A percentile compares a stretch with the other conserved stretches of the same genome.
These are phyloP conservation scores for Penicillium sp. DNA, from an alignment of 2,329 filamentous ascomycete genomes.

Conservation along the genomic window DNA sequence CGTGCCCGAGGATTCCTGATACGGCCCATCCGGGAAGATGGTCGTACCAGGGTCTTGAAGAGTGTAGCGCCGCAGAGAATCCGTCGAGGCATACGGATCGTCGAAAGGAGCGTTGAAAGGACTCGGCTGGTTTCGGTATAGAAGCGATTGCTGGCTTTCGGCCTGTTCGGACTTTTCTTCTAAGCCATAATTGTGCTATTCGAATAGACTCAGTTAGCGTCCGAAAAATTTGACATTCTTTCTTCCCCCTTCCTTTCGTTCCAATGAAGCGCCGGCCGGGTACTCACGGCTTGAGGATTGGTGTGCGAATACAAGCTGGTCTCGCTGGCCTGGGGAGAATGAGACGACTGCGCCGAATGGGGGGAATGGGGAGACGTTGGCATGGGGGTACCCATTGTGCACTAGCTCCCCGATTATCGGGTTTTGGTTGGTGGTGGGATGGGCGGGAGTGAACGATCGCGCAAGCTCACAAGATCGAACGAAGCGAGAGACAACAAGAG, in stretches of 20 bases:
- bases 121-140: constrained; percentile 38
- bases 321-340: constrained; percentile 21
- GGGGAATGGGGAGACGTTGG: constrained; percentile 22
- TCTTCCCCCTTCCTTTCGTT: background rate
- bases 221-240: background rate
- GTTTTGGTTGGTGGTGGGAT: background rate
- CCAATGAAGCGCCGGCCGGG: background rate
- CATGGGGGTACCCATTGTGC: constrained; percentile 18
- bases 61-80: constrained; percentile 32
- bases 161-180: constrained; percentile 22
- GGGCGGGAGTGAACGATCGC: background rate
- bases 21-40: constrained; percentile 52
- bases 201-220: background rate
- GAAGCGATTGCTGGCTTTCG: constrained; percentile 26
- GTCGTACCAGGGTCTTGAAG: constrained; percentile 51
- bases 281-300: constrained; percentile 15
- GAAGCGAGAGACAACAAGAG: background rate
- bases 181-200: constrained; percentile 17
- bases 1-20: constrained; percentile 59
- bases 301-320: constrained; percentile 15
- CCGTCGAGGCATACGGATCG: constrained; percentile 43
- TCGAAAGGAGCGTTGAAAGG: constrained; percentile 48
- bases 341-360: constrained; percentile 17
- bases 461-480: background rate
- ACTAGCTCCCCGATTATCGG: constrained; percentile 10